Evolutionary conservation across 768 basidiomycete genomes (phyloP).

Genomic region (Lyophyllum decastes): DNA sequence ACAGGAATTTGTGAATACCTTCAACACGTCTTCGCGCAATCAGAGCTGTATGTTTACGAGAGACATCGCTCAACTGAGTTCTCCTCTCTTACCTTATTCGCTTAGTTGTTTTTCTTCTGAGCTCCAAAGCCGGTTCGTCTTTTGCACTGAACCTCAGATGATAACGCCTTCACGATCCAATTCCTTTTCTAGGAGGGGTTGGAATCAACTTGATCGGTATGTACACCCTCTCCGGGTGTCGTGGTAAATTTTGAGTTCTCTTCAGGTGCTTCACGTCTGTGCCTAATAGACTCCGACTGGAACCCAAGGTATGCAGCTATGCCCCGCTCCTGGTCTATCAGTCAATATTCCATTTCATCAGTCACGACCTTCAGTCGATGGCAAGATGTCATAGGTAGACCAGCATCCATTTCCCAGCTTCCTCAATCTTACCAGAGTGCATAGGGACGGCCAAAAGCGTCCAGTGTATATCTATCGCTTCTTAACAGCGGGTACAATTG

Average conservation of each 20-base stretch:
- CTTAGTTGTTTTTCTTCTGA: slow-evolving; percentile 86
- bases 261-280: slow-evolving; percentile 75
- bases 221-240: not conserved
- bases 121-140: slow-evolving; percentile 77
- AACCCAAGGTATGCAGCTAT: slow-evolving; percentile 68
- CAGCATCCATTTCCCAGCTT: not conserved
- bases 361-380: slow-evolving; percentile 96
- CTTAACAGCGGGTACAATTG: slow-evolving; percentile 86
- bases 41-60: slow-evolving; percentile 61
- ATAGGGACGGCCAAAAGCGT: slow-evolving; percentile 90
- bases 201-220: slow-evolving; percentile 89
- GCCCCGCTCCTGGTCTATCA: not conserved
- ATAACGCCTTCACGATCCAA: not conserved
- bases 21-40: slow-evolving; percentile 78
- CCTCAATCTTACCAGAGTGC: slow-evolving; percentile 11
- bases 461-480: slow-evolving; percentile 90
- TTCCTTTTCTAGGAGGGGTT: slow-evolving; percentile 64
- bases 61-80: not conserved
- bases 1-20: slow-evolving; percentile 84
- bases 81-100: not conserved
- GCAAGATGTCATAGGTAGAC: slow-evolving; percentile 88
- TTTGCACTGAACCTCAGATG: not conserved
- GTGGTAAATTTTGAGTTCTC: not conserved
- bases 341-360: slow-evolving; percentile 23
- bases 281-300: slow-evolving; percentile 91